Evolutionary conservation across 345 rosid genomes (phyloP).

Genomic region (Barbarea vulgaris): DNA sequence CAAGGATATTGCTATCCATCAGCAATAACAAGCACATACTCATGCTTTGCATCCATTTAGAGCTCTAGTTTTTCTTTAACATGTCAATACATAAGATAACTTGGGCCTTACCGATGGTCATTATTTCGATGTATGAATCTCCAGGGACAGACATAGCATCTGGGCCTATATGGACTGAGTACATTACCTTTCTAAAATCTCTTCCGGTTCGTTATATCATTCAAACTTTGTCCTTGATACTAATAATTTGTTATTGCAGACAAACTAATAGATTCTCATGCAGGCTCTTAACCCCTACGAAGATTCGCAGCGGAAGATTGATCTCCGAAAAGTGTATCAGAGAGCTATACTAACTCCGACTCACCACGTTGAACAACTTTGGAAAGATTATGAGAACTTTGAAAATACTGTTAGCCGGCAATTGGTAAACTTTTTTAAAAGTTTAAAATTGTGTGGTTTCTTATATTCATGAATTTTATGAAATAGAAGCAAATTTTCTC

Average conservation of each 20-base stretch:
- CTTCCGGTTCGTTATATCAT: slow-evolving; percentile 67
- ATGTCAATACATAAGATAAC: slow-evolving; percentile 6
- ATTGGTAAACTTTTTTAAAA: slow-evolving; percentile 55
- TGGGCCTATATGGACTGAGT: slow-evolving; percentile 95
- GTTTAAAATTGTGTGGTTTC: background rate
- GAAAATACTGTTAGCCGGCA: slow-evolving; percentile 95
- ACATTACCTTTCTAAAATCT: slow-evolving; percentile 77
- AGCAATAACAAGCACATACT: slow-evolving; percentile 1
- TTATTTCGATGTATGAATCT: slow-evolving; percentile 41
- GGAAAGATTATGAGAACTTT: slow-evolving; percentile 93
- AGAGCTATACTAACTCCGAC: slow-evolving; percentile 86
- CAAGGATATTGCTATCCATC: slow-evolving; percentile 12
- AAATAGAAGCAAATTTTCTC: background rate
- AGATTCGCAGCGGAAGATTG: slow-evolving; percentile 81
- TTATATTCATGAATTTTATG: background rate
- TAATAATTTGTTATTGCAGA: background rate
- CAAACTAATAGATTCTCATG: slow-evolving; percentile 33
- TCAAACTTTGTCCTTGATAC: slow-evolving; percentile 9
- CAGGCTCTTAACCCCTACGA: slow-evolving; percentile 75
- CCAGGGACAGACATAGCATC: slow-evolving; percentile 89
- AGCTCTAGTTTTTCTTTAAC: slow-evolving; percentile 5
- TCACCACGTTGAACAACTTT: slow-evolving; percentile 90
- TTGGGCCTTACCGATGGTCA: slow-evolving; percentile 13
- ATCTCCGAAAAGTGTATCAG: slow-evolving; percentile 80
- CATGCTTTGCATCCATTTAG: slow-evolving; percentile 13